Conservation (phyloP, 139 green algal species). For the Ettlia oleoabundans region DNA sequence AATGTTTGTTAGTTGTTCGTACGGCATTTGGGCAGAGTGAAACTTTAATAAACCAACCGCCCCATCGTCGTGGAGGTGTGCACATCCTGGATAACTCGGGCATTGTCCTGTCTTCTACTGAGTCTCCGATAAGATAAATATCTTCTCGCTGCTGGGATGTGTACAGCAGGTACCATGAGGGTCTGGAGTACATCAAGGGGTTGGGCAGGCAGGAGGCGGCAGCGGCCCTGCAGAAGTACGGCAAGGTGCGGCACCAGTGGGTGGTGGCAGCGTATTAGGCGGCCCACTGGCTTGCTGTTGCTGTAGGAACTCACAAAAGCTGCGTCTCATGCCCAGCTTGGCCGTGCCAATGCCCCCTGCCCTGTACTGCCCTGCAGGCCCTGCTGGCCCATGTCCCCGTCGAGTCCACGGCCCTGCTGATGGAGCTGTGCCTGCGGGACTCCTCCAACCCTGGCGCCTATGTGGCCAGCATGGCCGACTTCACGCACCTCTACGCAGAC, state of each 20-base stretch:
- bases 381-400: slow-evolving; percentile 66
- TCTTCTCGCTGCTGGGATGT: no score
- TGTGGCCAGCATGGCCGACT: slow-evolving; percentile 77
- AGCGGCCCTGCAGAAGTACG: slow-evolving; percentile 72
- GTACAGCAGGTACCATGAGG: slow-evolving; percentile 57
- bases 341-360: no score
- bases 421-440: slow-evolving; percentile 84
- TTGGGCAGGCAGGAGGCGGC: slow-evolving; percentile 56
- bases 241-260: slow-evolving; percentile 56
- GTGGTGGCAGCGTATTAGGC: background rate
- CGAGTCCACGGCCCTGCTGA: slow-evolving; percentile 83
- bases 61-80: no score
- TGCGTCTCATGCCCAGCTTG: no score
- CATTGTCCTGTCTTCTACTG: no score
- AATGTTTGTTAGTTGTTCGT: no score
- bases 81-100: no score
- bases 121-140: no score
- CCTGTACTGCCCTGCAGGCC: slow-evolving; percentile 15
- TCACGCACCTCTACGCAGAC: slow-evolving; percentile 85
- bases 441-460: slow-evolving; percentile 33
- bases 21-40: no score
- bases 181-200: slow-evolving; percentile 73
- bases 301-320: background rate
- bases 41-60: no score
- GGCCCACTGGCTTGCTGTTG: background rate